phyloP scores from a whole-genome alignment of 2,329 filamentous ascomycete species.

The Scolecobasidium constrictum region DNA sequence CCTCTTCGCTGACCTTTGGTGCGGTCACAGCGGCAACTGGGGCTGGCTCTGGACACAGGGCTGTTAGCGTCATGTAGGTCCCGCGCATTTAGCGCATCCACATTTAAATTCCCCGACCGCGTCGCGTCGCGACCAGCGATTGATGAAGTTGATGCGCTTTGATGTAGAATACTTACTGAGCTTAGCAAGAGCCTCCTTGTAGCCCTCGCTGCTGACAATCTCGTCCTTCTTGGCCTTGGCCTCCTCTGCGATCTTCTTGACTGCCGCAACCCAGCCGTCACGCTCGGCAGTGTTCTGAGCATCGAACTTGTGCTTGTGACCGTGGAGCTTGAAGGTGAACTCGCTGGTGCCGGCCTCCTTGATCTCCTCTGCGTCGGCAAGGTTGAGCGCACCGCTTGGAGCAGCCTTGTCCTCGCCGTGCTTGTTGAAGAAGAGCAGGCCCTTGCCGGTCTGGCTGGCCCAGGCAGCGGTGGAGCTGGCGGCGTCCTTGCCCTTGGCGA shows the following conservation, averaged over 20 bases:
- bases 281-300: constrained; percentile 63
- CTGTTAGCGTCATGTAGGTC: constrained; percentile 25
- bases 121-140: neutral
- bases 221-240: constrained; percentile 69
- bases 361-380: constrained; percentile 62
- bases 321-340: constrained; percentile 76
- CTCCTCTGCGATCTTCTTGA: constrained; percentile 74
- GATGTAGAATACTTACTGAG: constrained; percentile 38
- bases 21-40: constrained; percentile 23
- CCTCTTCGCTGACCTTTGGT: constrained; percentile 19
- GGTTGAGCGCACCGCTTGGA: constrained; percentile 71
- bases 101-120: neutral
- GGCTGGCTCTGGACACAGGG: constrained; percentile 24
- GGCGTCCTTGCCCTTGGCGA: constrained; percentile 79
- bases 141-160: constrained; percentile 14
- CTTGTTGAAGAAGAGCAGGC: constrained; percentile 85
- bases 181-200: constrained; percentile 77
- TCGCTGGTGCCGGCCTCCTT: constrained; percentile 65
- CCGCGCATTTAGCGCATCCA: constrained; percentile 9
- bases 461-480: constrained; percentile 71
- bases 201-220: constrained; percentile 68
- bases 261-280: constrained; percentile 80
- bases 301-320: constrained; percentile 93
- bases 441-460: constrained; percentile 90
- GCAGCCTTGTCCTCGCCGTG: constrained; percentile 69